Base-by-base conservation (phyloP, 108 stramenopile species). In the Fragilariopsis cylindrus region DNA sequence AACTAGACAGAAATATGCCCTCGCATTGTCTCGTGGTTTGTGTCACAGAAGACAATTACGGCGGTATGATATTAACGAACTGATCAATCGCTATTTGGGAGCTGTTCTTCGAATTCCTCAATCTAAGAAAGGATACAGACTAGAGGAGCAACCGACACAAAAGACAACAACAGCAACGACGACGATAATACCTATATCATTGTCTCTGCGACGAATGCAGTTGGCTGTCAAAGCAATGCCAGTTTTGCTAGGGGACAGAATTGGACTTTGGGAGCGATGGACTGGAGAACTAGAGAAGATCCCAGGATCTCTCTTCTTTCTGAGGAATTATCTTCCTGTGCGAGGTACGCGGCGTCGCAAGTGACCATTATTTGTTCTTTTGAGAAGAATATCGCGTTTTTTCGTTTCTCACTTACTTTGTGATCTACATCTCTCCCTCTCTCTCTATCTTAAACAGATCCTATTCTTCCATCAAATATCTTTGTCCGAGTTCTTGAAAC, bases 321-420 rank as follows among this genome's bases (percentile, higher is more conserved):
- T 91, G 11, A 68, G 87, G n/a, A 84, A 90, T 39, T 76, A 85
- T 73, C 70, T 95, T 15, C 91, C 93, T 21, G 93, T 95, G 18
- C 72, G 93, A 76, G 87, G 88, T 85, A 76, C 72, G 84, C 57
- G 40, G 30, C 30, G 30, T 30, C 30, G 30, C 30, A 19, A 11
- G 5, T 48, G 39, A 11, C 58, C 11, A n/a, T 41, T 5, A 21
- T 9, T 41, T 18, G 4, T 60, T 60, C 8, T 9, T 60, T 21
- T 4, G n/a, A 30, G 4, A 21, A 60, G 18, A 63, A 45, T 12
- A 43, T 63, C 13, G 43, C 30, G 30, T 30, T 30, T 30, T 30
- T 30, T 30, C 30, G 30, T 30, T 30, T 30, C 30, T 30, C 30
- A 30, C 30, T 30, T 30, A 63, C 40, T 63, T 9, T 2, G 50